Evolutionary conservation across 208 protist genomes (phyloP), one percentile per base, ranked within the genome.

Genomic region (Naegleria lovaniensis): DNA sequence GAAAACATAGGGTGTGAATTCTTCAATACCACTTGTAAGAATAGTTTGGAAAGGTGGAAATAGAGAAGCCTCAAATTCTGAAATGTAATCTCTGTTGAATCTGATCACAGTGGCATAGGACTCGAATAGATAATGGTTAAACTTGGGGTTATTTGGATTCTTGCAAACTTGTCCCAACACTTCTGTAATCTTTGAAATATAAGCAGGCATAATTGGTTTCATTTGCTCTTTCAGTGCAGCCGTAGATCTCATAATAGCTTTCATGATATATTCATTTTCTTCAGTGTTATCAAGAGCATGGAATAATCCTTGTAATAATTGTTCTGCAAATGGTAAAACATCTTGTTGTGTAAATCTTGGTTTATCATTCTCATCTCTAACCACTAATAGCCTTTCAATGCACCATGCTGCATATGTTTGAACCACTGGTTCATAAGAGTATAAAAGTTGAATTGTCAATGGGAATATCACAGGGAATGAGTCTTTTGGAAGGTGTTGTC

Each of bases 91-190:
- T 16, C 94, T 94, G 43, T 93, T 91, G 22, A 95, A 83, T 48
- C 95, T 95, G 58, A 99, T 95, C 59, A 97, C 95, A 55, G 95
- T 94, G 36, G 97, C 98, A 91, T 99, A 92, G 22, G 96, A 94
- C 91, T 99, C 98, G 88, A 99, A 99, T 88, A 99, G 94, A 91
- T 96, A 99, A 91, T 99, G 97, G 91, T 97, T 98, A 94, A 98
- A 99, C 43, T 95, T 87, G 15, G 98, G 97, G 91, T 99, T 98
- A 29, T 92, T 94, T 52, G 97, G 97, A 91, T 99, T 99, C 87
- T 96, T 96, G 41, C 92, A 92, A 22, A 97, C 97, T 5, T 55
- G 84, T 1, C 29, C n/a, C 36, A 96, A 43, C 7, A 94, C 92
- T 19, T 0, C 13, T 39, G 91, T 92, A 29, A 96, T 92, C 48